Evolutionary conservation across 768 basidiomycete species (phyloP), one percentile per base, ranked within the genome.

Genomic region (Leccinellum luteum): DNA sequence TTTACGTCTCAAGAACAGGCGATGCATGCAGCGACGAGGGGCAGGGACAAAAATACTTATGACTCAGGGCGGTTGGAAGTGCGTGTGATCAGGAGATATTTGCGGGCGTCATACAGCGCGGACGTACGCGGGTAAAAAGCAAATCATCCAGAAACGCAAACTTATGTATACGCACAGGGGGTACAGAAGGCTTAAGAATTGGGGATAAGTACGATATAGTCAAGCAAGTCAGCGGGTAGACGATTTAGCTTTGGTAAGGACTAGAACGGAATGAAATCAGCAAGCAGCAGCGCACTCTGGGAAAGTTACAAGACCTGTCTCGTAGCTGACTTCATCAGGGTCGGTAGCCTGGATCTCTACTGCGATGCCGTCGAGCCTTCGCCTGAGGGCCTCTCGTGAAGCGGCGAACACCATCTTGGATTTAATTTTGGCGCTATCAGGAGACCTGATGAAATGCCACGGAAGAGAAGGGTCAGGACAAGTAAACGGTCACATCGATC

Each of bases 401-500:
- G 92, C 86, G n/a, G 96, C 89, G 74, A 83, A 90, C 65, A 97
- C 69, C 95, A 98, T 98, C 88, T 95, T 98, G 69, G 81, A 75
- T 77, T 86, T 94, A 73, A 96, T 79, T 78, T 85, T 90, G 45
- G 94, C 86, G 21, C 69, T 72, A 66, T 97, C 94, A 59, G 97
- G 95, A 17, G 86, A 81, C 96, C 96, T 98, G 67, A 27, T 43
- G 31, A 60, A 28, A 27, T 49, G 3, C 17, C 6, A 28, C 17
- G 34, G 19, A 12, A 28, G 19, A 21, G 8, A 52, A 34, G 44
- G 13, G 41, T 55, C 31, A 59, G 35, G 3, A 49, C 19, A 7
- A 32, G 25, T 27, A 2, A 41, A 43, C 31, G 10, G 17, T 35
- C 4, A 7, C 13, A 19, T 43, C 3, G 28, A 48, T n/a, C 12